These are phyloP conservation scores for Wickerhamiella sergipiensis DNA, from an alignment of 805 yeast species.

Conservation along the genomic window DNA sequence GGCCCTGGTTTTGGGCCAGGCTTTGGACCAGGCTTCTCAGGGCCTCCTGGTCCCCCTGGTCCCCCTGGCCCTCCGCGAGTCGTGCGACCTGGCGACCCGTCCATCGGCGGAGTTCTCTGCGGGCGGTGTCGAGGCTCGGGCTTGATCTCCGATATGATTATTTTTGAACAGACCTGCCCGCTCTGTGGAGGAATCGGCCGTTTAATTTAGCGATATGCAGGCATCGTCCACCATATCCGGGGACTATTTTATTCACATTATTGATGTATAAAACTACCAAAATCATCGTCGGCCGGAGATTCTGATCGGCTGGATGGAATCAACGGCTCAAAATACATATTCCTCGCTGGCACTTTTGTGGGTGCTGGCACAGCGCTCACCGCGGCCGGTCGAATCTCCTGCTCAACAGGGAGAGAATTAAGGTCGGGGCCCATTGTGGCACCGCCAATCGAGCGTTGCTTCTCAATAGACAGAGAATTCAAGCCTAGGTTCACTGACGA, in stretches of 20 bases:
- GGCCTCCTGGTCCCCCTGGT: neutral
- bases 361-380: neutral
- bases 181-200: constrained; percentile 49
- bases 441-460: no score
- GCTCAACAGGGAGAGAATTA: neutral
- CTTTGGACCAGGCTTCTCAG: neutral
- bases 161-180: constrained; percentile 51
- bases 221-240: no score
- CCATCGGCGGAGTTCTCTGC: constrained; percentile 59
- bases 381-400: neutral
- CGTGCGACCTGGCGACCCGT: constrained; percentile 65
- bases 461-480: no score
- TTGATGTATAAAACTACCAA: neutral
- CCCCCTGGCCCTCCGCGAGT: constrained; percentile 22
- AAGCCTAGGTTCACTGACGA: no score
- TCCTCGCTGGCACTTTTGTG: neutral
- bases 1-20: neutral
- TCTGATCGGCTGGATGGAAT: neutral
- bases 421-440: no score
- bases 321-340: neutral
- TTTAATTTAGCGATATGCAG: constrained; percentile 6
- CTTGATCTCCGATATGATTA: constrained; percentile 34
- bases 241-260: neutral
- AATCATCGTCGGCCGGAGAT: neutral
- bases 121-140: constrained; percentile 63